Base-by-base conservation (phyloP, 139 green algal genomes). In the Asterochloris erici region DNA sequence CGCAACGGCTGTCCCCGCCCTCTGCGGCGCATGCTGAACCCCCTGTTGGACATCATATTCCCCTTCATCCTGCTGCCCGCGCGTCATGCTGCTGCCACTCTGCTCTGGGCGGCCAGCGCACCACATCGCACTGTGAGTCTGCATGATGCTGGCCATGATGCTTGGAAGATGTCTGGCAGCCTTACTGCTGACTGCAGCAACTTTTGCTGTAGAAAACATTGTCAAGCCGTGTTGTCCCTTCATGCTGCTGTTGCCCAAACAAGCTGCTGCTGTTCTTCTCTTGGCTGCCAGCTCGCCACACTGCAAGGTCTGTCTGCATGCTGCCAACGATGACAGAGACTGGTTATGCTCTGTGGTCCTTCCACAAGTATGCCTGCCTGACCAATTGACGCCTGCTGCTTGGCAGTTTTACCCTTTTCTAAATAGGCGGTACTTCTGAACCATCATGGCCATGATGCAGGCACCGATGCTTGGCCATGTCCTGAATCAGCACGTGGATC, bases 21-120 rank as follows among this genome's bases (percentile, higher is more conserved):
- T 14, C 28, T 83, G 29, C 38, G 74, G 66, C 78, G 77, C 28
- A 64, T 82, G 23, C 28, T 84, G 12, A 63, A 75, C 12, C 73
- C 71, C 61, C 27, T 82, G 15, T 74, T 91, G 61, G 16, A 73
- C 27, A 73, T 74, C 26, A 17, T 73, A 13, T 73, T 73, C 77
- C 82, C 79, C 12, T 70, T 64, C 24, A 63, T 79, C 23, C 81
- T 91, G 24, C 82, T 80, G 73, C 91, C 78, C 29, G 81, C 87
- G 27, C 81, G 86, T 11, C 78, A 77, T 28, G 84, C 80, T 11
- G 88, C 89, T 9, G 74, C 86, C 14, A 78, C 73, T 11, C 84
- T 94, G 78, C 47, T 94, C 62, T 74, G 79, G 19, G 90, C 90
- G 6, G 84, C 82, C 17, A 86, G 82, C 0, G 85, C 77, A 0